Evolutionary conservation across 2,329 filamentous ascomycete species (phyloP), one percentile per base, ranked within the genome.

Genomic region (Didymella keratinophila): DNA sequence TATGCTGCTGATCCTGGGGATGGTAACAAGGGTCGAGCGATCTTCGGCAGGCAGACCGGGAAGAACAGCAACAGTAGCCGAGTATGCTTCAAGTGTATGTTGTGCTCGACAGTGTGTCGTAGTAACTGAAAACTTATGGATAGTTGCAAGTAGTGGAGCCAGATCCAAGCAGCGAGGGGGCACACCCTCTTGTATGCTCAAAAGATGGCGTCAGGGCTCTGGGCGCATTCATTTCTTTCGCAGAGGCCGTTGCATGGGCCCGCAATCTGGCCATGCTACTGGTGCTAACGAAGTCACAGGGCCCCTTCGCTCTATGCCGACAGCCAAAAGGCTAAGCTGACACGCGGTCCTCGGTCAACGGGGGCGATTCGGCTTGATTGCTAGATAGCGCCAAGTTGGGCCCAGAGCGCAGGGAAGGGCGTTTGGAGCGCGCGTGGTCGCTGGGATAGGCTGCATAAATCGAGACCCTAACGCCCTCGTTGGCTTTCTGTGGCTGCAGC

Each of bases 261-360:
- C 58, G 63, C 53, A 49, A 59, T 70, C 70, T 70, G 64, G 69
- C 52, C 70, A 56, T 58, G 32, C 55, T 56, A 56, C 52, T 48
- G 43, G 42, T 57, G 54, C 55, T 53, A 50, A 36, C 12, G 49
- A 45, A 64, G 62, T 66, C 69, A 71, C 71, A 69, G 59, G 66
- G 66, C 60, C 60, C 64, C 61, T 61, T 44, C 52, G 37, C 59
- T 64, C 27, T 57, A 63, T 65, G 62, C 64, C 63, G 61, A 65
- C 59, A 62, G 63, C 63, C 58, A 57, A 64, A 62, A 60, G 61
- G 64, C 69, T 59, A 66, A 71, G 69, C 70, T 70, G 69, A 72
- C 68, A 67, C 67, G 67, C 69, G 68, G 63, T 58, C 49, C 60
- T 64, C 61, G 60, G 60, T 62, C 60, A 62, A 58, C 53, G 43